These are phyloP conservation scores for Baudoinia panamericana DNA, from an alignment of 495 filamentous ascomycete species.

Conservation along the genomic window DNA sequence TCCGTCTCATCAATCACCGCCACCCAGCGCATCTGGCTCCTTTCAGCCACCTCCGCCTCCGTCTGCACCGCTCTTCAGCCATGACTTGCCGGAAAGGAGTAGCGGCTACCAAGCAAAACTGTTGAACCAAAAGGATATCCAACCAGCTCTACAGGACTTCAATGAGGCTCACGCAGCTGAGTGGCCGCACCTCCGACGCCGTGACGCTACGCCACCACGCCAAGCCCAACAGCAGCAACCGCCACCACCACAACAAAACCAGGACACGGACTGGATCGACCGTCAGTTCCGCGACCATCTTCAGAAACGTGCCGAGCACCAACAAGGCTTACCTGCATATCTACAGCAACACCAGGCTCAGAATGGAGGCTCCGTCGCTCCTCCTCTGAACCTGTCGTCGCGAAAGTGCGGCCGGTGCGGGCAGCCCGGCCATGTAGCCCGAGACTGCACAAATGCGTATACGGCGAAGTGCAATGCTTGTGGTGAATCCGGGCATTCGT, in stretches of 20 bases:
- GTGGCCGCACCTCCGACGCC: slow-evolving; percentile 16
- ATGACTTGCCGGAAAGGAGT: too few relatives aligned
- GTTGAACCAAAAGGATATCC: slow-evolving; percentile 5
- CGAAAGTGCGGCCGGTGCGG: slow-evolving; percentile 18
- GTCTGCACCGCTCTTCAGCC: too few relatives aligned
- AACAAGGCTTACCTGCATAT: neutral
- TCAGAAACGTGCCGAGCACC: neutral
- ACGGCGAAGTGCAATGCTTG: slow-evolving; percentile 8
- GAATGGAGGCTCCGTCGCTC: too few relatives aligned
- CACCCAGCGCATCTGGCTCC: too few relatives aligned
- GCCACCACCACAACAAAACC: too few relatives aligned
- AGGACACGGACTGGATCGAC: slow-evolving; percentile 10
- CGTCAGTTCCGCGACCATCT: slow-evolving; percentile 10
- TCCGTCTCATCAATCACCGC: too few relatives aligned
- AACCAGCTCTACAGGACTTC: neutral
- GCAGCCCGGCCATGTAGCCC: slow-evolving; percentile 13
- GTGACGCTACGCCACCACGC: slow-evolving; percentile 3
- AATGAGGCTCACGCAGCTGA: slow-evolving; percentile 8
- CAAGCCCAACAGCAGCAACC: neutral
- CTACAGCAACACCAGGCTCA: neutral
- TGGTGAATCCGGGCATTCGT: slow-evolving; percentile 12
- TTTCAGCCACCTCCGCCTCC: too few relatives aligned
- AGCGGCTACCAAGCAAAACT: slow-evolving; percentile 12
- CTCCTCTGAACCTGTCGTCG: too few relatives aligned
- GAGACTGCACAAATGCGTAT: slow-evolving; percentile 7